Base-by-base conservation (phyloP, 1,284 basidiomycete genomes). In the Mrakiaceae sp. region DNA sequence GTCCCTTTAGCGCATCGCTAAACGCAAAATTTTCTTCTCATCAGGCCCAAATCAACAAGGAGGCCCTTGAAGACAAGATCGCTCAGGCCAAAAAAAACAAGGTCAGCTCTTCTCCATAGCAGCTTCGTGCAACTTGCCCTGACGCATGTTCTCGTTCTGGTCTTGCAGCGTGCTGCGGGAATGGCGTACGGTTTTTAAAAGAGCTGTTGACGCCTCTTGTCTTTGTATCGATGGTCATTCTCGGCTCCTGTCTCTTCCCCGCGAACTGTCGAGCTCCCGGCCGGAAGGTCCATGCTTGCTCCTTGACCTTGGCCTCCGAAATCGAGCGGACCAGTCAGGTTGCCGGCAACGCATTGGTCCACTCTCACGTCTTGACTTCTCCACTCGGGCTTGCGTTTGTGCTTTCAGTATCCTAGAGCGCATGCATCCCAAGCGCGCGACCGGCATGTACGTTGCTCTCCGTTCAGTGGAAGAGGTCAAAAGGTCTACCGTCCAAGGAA, bases 391-490 rank as follows among this genome's bases (percentile, higher is more conserved):
- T 62, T 16, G 39, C 64, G 49, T 62, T 60, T 50, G 11, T 50
- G 6, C 64, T 60, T 27, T 50, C 43, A 60, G 60, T 62, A 39
- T 16, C 44, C 14, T 51, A 49, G n/a, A 60, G 60, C 5, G 27
- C 43, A 39, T 61, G 57, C 48, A 66, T 49, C 2, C 27, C 60
- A 16, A 60, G 51, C 51, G 55, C 55, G 12, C 49, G 12, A 16
- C 55, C 40, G n/a, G 57, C 64, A 12, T 95, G 79, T 49, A 96
- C 79, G 58, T 86, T 81, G 67, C 96, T 76, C 74, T 96, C 93
- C 64, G 91, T 79, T 40, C 85, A 84, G 56, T 85, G 81, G 87
- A 92, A 89, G 59, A 90, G 78, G 65, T 80, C 80, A 3, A 82
- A 81, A 70, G 80, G 83, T 66, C 88, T 78, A 67, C 84, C 79